phyloP scores from a whole-genome alignment of 2,329 filamentous ascomycete species.

The Colletotrichum caudatum region DNA sequence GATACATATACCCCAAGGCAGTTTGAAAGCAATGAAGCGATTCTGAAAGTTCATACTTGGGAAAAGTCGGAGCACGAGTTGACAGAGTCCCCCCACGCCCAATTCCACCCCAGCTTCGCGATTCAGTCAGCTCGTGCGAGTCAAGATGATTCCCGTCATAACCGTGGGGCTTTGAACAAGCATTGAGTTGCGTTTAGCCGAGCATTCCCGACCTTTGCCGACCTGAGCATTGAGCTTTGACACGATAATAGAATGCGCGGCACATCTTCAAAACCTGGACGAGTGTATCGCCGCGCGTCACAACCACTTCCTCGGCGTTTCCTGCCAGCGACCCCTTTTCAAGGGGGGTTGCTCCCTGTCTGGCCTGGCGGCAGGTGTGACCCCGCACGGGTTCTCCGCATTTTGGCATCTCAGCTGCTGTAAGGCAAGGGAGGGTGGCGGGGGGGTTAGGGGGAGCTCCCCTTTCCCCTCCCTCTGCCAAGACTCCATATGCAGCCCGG shows the following conservation, averaged over 20 bases:
- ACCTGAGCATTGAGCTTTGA: not conserved
- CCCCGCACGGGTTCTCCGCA: conserved; percentile 41
- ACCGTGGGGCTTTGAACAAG: not conserved
- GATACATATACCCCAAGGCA: conserved; percentile 39
- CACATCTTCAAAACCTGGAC: not conserved
- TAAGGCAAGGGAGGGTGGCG: not conserved
- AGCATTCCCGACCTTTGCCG: not conserved
- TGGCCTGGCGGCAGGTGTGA: conserved; percentile 1
- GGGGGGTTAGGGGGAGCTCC: not conserved
- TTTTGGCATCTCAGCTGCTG: conserved; percentile 28
- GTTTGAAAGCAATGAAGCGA: conserved; percentile 25
- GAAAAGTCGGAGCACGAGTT: not conserved
- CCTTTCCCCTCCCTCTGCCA: conserved; percentile 27
- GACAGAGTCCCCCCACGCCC: not conserved
- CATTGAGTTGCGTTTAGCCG: not conserved
- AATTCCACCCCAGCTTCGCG: not conserved
- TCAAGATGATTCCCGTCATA: not conserved
- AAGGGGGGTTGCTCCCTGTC: conserved; percentile 29
- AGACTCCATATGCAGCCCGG: conserved; percentile 29
- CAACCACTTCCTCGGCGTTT: not conserved
- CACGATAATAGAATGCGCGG: not conserved
- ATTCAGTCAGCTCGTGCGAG: not conserved
- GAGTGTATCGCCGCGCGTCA: not conserved
- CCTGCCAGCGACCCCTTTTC: not conserved
- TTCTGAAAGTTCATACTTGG: not conserved